Conservation (phyloP, 2,329 filamentous ascomycete genomes). For the Aspergillus phoenicis region DNA sequence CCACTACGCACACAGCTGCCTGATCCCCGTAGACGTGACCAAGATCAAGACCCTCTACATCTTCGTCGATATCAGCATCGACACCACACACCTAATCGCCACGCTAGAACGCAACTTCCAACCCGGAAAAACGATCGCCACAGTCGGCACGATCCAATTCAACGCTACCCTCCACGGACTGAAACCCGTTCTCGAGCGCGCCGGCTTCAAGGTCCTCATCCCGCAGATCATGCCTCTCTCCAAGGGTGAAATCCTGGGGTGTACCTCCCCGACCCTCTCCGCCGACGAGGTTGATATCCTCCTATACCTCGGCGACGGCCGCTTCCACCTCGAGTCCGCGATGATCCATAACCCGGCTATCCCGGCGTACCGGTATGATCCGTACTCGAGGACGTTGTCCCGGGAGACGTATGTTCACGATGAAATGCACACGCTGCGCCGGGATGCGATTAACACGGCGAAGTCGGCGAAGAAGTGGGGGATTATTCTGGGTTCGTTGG, state of each 20-base stretch:
- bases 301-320: slow-evolving; percentile 86
- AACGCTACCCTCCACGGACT: slow-evolving; percentile 94
- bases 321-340: slow-evolving; percentile 95
- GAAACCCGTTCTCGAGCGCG: slow-evolving; percentile 72
- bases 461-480: slow-evolving; percentile 86
- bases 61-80: slow-evolving; percentile 97
- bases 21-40: slow-evolving; percentile 94
- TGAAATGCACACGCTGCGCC: slow-evolving; percentile 81
- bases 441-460: slow-evolving; percentile 74
- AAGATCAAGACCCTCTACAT: slow-evolving; percentile 97
- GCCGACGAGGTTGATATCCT: slow-evolving; percentile 70
- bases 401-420: slow-evolving; percentile 89
- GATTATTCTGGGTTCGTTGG: slow-evolving; percentile 87
- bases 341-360: slow-evolving; percentile 97
- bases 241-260: slow-evolving; percentile 96
- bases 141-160: slow-evolving; percentile 98
- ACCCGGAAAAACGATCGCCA: slow-evolving; percentile 80
- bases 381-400: slow-evolving; percentile 88
- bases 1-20: slow-evolving; percentile 94
- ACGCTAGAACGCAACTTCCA: slow-evolving; percentile 88
- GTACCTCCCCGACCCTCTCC: slow-evolving; percentile 79
- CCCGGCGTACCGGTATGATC: slow-evolving; percentile 94
- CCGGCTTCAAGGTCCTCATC: slow-evolving; percentile 82
- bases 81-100: slow-evolving; percentile 81
- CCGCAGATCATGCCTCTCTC: slow-evolving; percentile 91